Conservation (phyloP, 192 early-diverging fungal species). For the Podila epicladia region DNA sequence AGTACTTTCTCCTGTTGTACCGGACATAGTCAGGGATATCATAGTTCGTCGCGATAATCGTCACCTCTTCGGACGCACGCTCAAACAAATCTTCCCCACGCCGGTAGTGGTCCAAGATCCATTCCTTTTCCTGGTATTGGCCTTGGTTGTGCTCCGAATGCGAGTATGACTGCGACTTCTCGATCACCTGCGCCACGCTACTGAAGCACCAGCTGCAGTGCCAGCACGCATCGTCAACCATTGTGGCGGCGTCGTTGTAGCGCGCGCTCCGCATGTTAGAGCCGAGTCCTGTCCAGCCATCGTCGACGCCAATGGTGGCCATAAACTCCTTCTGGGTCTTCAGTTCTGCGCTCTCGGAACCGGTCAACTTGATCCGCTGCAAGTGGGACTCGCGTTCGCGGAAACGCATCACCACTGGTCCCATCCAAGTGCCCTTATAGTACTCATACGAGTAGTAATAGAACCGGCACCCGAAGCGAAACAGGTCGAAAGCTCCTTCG, state of each 20-base stretch:
- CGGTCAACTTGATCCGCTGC: not conserved
- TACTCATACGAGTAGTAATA: slow-evolving; percentile 22
- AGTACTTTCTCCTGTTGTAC: not conserved
- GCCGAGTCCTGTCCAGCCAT: slow-evolving; percentile 1
- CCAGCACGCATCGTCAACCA: slow-evolving; percentile 2
- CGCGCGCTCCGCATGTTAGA: not conserved
- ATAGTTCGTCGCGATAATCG: not conserved
- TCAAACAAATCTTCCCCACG: slow-evolving; percentile 11
- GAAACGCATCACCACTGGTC: slow-evolving; percentile 5
- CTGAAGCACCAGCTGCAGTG: slow-evolving; percentile 22
- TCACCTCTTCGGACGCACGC: not conserved
- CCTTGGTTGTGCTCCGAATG: slow-evolving; percentile 12
- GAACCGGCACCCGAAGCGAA: slow-evolving; percentile 11
- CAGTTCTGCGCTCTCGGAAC: not conserved
- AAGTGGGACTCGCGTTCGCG: not conserved
- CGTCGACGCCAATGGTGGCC: not conserved
- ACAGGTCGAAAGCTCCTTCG: slow-evolving; percentile 1
- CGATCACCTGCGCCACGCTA: not conserved
- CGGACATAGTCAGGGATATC: slow-evolving; percentile 5
- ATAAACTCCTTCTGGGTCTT: not conserved
- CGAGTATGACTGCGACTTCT: slow-evolving; percentile 11
- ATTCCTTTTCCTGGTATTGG: not conserved
- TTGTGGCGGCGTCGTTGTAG: not conserved
- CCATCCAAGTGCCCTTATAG: slow-evolving; percentile 6
- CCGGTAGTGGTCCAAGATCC: slow-evolving; percentile 8